Percentiles rank a stretch among this genome's conserved stretches.
Evolutionary conservation across 768 basidiomycete species (phyloP).

Genomic region (Clitopilus hobsonii): DNA sequence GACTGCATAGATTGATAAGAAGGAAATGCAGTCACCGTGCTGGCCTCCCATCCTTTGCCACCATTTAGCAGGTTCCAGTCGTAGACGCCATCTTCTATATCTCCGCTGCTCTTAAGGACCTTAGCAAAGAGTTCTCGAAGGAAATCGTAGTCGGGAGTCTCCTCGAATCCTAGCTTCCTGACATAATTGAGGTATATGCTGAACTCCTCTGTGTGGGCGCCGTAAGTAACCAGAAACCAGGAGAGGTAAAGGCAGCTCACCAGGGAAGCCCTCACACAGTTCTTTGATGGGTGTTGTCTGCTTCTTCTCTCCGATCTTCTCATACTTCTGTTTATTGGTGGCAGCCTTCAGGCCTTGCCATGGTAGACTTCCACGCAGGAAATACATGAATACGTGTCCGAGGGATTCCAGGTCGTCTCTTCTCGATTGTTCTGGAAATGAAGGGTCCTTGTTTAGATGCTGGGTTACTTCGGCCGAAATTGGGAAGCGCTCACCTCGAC

Average conservation of each 20-base stretch:
- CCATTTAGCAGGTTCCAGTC: constrained; percentile 96
- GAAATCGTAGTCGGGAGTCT: constrained; percentile 99
- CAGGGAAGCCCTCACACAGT: constrained; percentile 92
- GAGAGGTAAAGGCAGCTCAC: constrained; percentile 35
- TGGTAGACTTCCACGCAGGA: constrained; percentile 91
- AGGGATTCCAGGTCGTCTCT: constrained; percentile 98
- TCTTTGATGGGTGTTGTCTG: constrained; percentile 98
- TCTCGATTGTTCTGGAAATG: constrained; percentile 71
- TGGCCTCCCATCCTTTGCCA: constrained; percentile 95
- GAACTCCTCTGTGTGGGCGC: constrained; percentile 75
- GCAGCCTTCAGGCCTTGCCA: constrained; percentile 99
- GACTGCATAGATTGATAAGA: not conserved
- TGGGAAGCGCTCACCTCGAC: constrained; percentile 66
- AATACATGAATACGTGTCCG: constrained; percentile 99
- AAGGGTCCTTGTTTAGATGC: constrained; percentile 6
- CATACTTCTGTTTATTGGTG: constrained; percentile 99
- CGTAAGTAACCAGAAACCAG: constrained; percentile 7
- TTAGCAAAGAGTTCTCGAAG: constrained; percentile 92
- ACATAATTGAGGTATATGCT: constrained; percentile 99
- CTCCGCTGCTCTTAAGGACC: constrained; percentile 86
- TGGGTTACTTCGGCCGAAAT: not conserved
- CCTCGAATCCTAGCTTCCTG: constrained; percentile 97
- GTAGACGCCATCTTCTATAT: constrained; percentile 89
- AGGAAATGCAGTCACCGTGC: constrained; percentile 46
- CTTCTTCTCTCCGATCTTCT: constrained; percentile 99